phyloP scores from a whole-genome alignment of 805 yeast genomes.

The Candida ficus region DNA sequence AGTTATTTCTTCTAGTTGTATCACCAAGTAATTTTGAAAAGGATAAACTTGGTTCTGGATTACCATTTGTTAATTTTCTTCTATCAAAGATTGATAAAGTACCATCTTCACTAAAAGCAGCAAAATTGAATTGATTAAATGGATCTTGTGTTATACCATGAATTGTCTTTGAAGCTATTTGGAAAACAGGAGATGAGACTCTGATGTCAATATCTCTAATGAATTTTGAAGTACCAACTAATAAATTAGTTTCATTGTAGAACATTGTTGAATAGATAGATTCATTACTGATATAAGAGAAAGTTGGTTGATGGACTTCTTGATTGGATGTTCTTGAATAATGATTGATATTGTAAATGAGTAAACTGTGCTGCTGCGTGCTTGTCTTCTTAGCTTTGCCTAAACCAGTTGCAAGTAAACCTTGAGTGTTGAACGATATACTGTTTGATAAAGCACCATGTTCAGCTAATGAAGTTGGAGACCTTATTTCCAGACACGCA shows the following conservation, averaged over 20 bases:
- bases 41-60: conserved; percentile 52
- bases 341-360: conserved; percentile 73
- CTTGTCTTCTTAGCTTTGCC: conserved; percentile 55
- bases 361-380: conserved; percentile 44
- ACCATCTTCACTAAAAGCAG: conserved; percentile 80
- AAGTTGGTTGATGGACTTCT: conserved; percentile 48
- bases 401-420: conserved; percentile 69
- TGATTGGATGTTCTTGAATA: conserved; percentile 45
- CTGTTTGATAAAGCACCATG: conserved; percentile 66
- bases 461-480: conserved; percentile 34
- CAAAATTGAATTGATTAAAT: conserved; percentile 58
- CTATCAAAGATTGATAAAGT: conserved; percentile 80
- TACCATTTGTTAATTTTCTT: conserved; percentile 43
- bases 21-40: conserved; percentile 61
- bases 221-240: conserved; percentile 74
- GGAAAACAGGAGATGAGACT: conserved; percentile 57
- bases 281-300: conserved; percentile 66
- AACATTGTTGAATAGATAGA: conserved; percentile 66
- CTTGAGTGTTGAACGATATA: conserved; percentile 59
- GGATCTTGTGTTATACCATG: conserved; percentile 67
- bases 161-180: conserved; percentile 70
- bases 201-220: conserved; percentile 76
- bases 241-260: conserved; percentile 52
- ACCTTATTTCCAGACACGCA: conserved; percentile 14
- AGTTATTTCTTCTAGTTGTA: conserved; percentile 51